Evolutionary conservation across 306 rosid species (phyloP), one percentile per base, ranked within the genome.

Genomic region (Abrus precatorius): DNA sequence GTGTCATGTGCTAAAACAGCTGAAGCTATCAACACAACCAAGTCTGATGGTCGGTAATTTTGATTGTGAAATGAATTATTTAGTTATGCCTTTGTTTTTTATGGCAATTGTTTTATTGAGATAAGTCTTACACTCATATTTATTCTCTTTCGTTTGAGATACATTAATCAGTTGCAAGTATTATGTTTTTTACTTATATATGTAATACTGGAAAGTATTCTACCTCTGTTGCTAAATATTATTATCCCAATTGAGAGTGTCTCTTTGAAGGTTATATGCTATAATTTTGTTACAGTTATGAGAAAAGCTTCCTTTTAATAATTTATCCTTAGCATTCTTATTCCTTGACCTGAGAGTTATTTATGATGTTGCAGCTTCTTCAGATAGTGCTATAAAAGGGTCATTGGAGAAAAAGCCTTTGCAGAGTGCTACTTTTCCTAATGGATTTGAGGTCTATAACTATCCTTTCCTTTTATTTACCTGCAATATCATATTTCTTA

Each of bases 391-490:
- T 75, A 78, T 75, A n/a, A 86, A 82, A 69, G 70, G 77, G 34
- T 77, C 90, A 66, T 38, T 67, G 79, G 86, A 88, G 88, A 90
- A 88, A 80, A 86, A 82, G 75, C 69, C 92, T 82, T 82, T 87
- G 62, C 83, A 71, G 44, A 56, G 9, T 76, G 82, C 90, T 67
- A 86, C 91, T 80, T 93, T 96, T 88, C 98, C 98, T 66, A 85
- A 77, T 78, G 98, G 99, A 82, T 89, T 92, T 85, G 99, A 96
- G 94, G 99, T 96, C 75, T 85, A 83, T 62, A 73, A 69, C 61
- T 69, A 30, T 83, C n/a, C 73, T 62, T 69, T 7, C 10, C 32
- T 29, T 57, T 78, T 41, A 63, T 54, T 87, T 62, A 10, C 50
- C 44, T 55, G 71, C 61, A 41, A 38, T 68, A 34, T 47, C 49